A percentile compares a stretch with the other conserved stretches of the same genome.
phyloP scores from a whole-genome alignment of 164 flowering plant genomes.

The Houttuynia cordata region DNA sequence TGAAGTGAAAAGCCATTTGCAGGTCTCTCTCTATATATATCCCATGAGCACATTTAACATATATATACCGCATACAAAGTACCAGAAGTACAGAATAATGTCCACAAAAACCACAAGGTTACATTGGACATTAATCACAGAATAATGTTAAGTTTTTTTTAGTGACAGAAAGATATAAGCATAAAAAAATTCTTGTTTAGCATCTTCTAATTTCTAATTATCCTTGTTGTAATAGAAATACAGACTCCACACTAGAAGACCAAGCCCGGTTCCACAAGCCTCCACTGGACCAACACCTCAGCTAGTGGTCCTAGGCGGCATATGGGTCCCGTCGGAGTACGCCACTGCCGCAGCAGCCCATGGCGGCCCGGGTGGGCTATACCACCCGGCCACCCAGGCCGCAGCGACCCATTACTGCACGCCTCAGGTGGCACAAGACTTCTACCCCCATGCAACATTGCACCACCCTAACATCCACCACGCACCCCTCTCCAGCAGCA shows the following conservation, averaged over 20 bases:
- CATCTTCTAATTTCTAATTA: background rate
- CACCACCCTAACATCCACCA: conserved; percentile 46
- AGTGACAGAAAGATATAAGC: too few relatives aligned
- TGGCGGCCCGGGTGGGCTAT: conserved; percentile 33
- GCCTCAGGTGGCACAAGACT: conserved; percentile 35
- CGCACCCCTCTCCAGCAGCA: conserved; percentile 25
- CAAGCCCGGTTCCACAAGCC: conserved; percentile 74
- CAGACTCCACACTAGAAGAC: conserved; percentile 90
- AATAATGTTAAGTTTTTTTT: too few relatives aligned
- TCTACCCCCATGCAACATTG: conserved; percentile 27
- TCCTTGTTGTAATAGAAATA: conserved; percentile 55
- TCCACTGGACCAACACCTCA: conserved; percentile 51
- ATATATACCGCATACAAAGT: background rate
- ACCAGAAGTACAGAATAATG: too few relatives aligned
- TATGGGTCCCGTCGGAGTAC: conserved; percentile 96
- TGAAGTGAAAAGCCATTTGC: conserved; percentile 99
- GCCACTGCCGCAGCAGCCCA: conserved; percentile 48
- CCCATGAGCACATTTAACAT: background rate
- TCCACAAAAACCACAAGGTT: too few relatives aligned
- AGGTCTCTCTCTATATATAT: conserved; percentile 36
- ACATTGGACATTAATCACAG: too few relatives aligned
- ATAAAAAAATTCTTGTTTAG: background rate
- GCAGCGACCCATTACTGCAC: conserved; percentile 43
- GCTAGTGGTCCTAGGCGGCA: conserved; percentile 87
- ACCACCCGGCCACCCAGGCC: conserved; percentile 35